Evolutionary conservation across 306 rosid species (phyloP), one percentile per base, ranked within the genome.

Genomic region (Vigna trinervia): DNA sequence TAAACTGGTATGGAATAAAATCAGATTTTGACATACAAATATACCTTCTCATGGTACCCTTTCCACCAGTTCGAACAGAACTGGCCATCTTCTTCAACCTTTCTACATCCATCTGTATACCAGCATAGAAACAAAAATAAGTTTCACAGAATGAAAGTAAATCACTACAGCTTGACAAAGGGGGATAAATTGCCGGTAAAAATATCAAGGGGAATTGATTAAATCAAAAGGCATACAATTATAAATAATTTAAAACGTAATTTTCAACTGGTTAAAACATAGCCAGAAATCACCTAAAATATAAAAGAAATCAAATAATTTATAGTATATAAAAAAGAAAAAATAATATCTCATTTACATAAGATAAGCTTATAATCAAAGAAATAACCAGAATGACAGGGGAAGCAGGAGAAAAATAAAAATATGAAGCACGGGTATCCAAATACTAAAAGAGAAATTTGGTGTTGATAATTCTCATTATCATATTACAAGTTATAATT

Each of bases 41-140:
- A 28, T 71, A 92, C 97, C 97, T 92, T 82, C 97, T 90, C 85
- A 92, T 19, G 14, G 96, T 92, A 78, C 97, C 97, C 85, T 92
- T 92, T 38, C 97, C 97, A 80, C 97, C 97, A 39, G 97, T 92
- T 83, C 96, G 87, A 41, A 92, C 97, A 0, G 96, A 93, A 90
- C 96, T 90, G 8, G 96, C 97, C 97, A 92, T 92, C 87, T 89
- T 90, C 88, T 77, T 86, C 75, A 92, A 90, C 86, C 67, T 90
- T 48, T 85, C 90, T 58, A 83, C 45, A 89, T 92, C 87, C 97
- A 92, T 92, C 96, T 92, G 82, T 36, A n/a, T 13, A 74, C 22
- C 30, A 19, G 19, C 14, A 12, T 38, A 62, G 11, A 36, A 47
- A 12, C 3, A 63, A 67, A 60, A 75, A 5, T 43, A 68, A 78